Conservation (phyloP, 768 basidiomycete species). For the Cubamyces lactineus region DNA sequence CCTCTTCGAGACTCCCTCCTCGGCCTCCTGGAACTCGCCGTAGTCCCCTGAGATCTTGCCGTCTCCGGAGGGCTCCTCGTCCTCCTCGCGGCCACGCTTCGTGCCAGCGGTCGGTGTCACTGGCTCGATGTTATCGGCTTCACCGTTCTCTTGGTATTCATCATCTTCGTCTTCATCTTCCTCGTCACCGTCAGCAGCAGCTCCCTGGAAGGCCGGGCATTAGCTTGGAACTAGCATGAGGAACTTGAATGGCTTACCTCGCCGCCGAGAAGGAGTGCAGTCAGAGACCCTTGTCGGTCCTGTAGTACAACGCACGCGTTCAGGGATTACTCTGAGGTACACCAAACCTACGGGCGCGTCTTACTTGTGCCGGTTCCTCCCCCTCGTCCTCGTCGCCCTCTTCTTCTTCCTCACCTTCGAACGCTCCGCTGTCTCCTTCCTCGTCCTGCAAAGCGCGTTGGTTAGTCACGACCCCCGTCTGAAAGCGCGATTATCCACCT, state of each 20-base stretch:
- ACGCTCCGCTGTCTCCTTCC: slow-evolving; percentile 29
- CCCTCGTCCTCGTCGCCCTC: slow-evolving; percentile 28
- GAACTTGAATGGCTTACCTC: slow-evolving; percentile 2
- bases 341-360: background rate
- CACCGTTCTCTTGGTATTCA: slow-evolving; percentile 27
- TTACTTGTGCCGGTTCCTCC: slow-evolving; percentile 22
- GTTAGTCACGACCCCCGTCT: background rate
- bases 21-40: slow-evolving; percentile 36
- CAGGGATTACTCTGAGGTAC: background rate
- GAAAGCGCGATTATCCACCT: slow-evolving; percentile 2
- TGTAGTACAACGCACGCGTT: slow-evolving; percentile 1
- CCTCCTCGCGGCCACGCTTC: slow-evolving; percentile 32
- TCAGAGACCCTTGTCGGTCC: slow-evolving; percentile 28
- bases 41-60: slow-evolving; percentile 27
- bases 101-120: slow-evolving; percentile 20
- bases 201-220: background rate
- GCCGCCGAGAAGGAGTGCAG: slow-evolving; percentile 33
- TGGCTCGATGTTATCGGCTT: slow-evolving; percentile 31
- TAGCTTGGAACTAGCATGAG: background rate
- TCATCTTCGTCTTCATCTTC: slow-evolving; percentile 30
- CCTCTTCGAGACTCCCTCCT: slow-evolving; percentile 41
- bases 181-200: slow-evolving; percentile 5
- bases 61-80: slow-evolving; percentile 27
- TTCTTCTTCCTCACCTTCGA: slow-evolving; percentile 30
- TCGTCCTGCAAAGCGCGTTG: slow-evolving; percentile 23